These are phyloP conservation scores for Shiraia sp. DNA, from an alignment of 2,329 filamentous ascomycete genomes.

Conservation along the genomic window DNA sequence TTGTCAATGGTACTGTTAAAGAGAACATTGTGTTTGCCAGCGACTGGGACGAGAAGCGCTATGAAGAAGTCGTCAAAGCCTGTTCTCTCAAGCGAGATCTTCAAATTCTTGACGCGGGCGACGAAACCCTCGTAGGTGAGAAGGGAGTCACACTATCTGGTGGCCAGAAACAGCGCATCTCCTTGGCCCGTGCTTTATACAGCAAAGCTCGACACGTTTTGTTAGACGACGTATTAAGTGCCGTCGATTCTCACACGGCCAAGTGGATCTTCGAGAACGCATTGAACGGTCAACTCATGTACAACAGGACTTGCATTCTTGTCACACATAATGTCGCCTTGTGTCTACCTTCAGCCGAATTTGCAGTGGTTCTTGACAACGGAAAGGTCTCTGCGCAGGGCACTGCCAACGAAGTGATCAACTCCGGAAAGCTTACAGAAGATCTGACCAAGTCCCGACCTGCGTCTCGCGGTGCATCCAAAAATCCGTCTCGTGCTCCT, in stretches of 20 bases:
- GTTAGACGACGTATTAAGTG: constrained; percentile 92
- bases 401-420: constrained; percentile 75
- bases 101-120: constrained; percentile 87
- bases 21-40: constrained; percentile 94
- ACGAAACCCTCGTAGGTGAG: constrained; percentile 92
- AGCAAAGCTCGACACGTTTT: constrained; percentile 89
- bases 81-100: constrained; percentile 91
- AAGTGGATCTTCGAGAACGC: constrained; percentile 98
- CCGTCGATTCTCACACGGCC: constrained; percentile 94
- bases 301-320: constrained; percentile 84
- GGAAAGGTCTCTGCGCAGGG: constrained; percentile 79
- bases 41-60: constrained; percentile 77
- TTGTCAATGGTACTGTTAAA: constrained; percentile 93
- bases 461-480: constrained; percentile 70
- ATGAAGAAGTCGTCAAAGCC: constrained; percentile 84
- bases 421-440: constrained; percentile 86
- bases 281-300: constrained; percentile 87
- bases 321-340: constrained; percentile 96
- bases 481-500: constrained; percentile 74
- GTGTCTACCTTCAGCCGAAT: constrained; percentile 77
- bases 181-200: constrained; percentile 94
- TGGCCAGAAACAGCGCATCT: constrained; percentile 96
- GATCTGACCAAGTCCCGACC: constrained; percentile 78
- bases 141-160: constrained; percentile 97
- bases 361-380: constrained; percentile 85